These are phyloP conservation scores for Saccharum hybrid DNA, from an alignment of 202 grass and related monocot species.

Conservation along the genomic window DNA sequence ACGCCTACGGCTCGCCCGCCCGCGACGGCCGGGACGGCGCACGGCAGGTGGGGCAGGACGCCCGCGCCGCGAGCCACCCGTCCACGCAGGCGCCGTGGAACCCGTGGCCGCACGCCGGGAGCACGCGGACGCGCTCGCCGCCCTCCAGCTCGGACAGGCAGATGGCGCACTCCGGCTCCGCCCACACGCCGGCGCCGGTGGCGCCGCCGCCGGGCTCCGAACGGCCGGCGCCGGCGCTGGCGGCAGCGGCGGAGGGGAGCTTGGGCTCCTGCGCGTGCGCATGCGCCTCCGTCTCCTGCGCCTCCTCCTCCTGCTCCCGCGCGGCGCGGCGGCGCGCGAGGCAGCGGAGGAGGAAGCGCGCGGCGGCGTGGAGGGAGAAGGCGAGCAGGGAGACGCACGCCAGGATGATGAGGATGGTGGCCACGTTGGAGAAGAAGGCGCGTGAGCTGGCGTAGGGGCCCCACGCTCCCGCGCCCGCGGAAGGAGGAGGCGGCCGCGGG, in stretches of 20 bases:
- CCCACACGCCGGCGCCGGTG: slow-evolving; percentile 23
- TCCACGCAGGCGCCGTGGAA: slow-evolving; percentile 87
- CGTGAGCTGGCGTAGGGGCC: slow-evolving; percentile 64
- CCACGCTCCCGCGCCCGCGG: slow-evolving; percentile 49
- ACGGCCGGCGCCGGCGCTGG: neutral
- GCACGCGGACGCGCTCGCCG: slow-evolving; percentile 72
- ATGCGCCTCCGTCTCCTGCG: neutral
- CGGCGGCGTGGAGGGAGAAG: slow-evolving; percentile 78
- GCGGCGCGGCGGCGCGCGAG: slow-evolving; percentile 39
- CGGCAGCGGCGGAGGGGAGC: neutral
- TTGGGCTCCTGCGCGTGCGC: slow-evolving; percentile 7
- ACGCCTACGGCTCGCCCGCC: slow-evolving; percentile 62
- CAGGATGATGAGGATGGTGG: slow-evolving; percentile 82
- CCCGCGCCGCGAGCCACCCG: slow-evolving; percentile 67
- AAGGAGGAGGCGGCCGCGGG: slow-evolving; percentile 16
- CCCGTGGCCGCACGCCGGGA: slow-evolving; percentile 78
- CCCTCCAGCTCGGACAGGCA: slow-evolving; percentile 76
- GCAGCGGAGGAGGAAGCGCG: slow-evolving; percentile 62
- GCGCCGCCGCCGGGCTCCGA: neutral
- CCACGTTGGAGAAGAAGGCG: slow-evolving; percentile 86
- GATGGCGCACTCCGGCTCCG: slow-evolving; percentile 76
- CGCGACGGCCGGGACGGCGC: slow-evolving; percentile 39
- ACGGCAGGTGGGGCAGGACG: slow-evolving; percentile 89
- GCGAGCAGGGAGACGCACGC: slow-evolving; percentile 76
- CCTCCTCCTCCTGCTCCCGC: neutral